Conservation (phyloP, 1,284 basidiomycete species). For the Fomes fomentarius region DNA sequence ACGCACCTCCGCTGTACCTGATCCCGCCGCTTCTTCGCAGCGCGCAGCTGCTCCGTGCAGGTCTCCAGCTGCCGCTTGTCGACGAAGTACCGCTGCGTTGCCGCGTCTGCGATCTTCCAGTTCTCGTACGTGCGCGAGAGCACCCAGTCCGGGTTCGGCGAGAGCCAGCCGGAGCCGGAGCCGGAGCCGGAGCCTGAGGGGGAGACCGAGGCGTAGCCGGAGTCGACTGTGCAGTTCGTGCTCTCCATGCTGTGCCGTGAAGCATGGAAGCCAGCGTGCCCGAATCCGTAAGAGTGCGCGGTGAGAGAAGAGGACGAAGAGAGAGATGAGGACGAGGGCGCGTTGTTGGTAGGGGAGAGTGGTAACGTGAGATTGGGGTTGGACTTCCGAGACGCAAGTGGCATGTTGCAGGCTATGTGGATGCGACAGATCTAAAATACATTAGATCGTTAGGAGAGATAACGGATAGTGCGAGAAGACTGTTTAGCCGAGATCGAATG, state of each 20-base stretch:
- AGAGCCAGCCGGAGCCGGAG: constrained; percentile 9
- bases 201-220: constrained; percentile 22
- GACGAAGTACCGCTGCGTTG: constrained; percentile 18
- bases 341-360: neutral
- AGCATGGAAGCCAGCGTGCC: neutral
- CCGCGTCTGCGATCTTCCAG: constrained; percentile 30
- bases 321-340: neutral
- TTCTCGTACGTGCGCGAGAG: constrained; percentile 24
- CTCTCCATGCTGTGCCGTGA: neutral
- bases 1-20: constrained; percentile 19
- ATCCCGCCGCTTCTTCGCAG: constrained; percentile 14
- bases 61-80: constrained; percentile 15
- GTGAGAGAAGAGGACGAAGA: neutral
- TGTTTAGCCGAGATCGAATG: no score
- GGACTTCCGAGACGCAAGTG: neutral
- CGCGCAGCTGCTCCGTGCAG: constrained; percentile 21
- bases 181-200: constrained; percentile 21
- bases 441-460: no score
- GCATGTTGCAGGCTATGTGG: neutral
- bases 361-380: neutral
- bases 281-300: neutral
- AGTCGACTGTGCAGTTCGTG: constrained; percentile 13
- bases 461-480: no score
- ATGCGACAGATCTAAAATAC: no score
- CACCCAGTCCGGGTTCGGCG: constrained; percentile 18